Conservation (phyloP, 2,329 filamentous ascomycete genomes). For the Xylaria digitata region DNA sequence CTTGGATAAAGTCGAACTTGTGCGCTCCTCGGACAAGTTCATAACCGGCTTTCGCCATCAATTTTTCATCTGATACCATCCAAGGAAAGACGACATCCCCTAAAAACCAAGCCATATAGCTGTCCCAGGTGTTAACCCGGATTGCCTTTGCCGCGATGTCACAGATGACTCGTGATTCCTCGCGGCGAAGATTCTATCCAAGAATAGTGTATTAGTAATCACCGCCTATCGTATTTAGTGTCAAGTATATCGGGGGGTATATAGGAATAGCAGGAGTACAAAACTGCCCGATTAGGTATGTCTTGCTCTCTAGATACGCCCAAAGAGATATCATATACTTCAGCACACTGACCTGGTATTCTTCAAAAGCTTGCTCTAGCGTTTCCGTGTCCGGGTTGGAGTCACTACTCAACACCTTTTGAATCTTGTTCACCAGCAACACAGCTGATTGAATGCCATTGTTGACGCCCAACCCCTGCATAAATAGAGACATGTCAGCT, state of each 20-base stretch:
- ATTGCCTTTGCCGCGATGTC: slow-evolving; percentile 27
- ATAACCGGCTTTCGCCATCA: slow-evolving; percentile 5
- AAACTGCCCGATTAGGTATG: neutral
- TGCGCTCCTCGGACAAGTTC: slow-evolving; percentile 15
- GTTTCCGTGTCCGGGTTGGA: slow-evolving; percentile 11
- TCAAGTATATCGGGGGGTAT: neutral
- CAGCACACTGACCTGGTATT: slow-evolving; percentile 29
- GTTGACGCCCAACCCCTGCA: slow-evolving; percentile 33
- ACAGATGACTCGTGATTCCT: slow-evolving; percentile 25
- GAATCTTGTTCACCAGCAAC: slow-evolving; percentile 32
- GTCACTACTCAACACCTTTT: slow-evolving; percentile 15
- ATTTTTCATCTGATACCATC: slow-evolving; percentile 19
- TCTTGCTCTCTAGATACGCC: neutral
- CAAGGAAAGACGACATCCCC: slow-evolving; percentile 29
- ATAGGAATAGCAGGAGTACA: neutral
- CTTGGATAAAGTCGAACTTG: slow-evolving; percentile 32
- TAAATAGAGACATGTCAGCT: too few species aligned
- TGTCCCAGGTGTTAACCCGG: slow-evolving; percentile 35
- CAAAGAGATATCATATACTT: neutral
- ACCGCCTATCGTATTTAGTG: neutral
- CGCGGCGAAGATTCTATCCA: slow-evolving; percentile 22
- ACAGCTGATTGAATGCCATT: slow-evolving; percentile 34
- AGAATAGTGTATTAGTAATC: neutral
- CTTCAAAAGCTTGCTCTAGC: slow-evolving; percentile 25
- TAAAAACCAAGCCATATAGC: slow-evolving; percentile 32